Percentiles rank a stretch among this genome's conserved stretches.
Evolutionary conservation across 108 stramenopile species (phyloP).

Genomic region (Conticribra weissflogii): DNA sequence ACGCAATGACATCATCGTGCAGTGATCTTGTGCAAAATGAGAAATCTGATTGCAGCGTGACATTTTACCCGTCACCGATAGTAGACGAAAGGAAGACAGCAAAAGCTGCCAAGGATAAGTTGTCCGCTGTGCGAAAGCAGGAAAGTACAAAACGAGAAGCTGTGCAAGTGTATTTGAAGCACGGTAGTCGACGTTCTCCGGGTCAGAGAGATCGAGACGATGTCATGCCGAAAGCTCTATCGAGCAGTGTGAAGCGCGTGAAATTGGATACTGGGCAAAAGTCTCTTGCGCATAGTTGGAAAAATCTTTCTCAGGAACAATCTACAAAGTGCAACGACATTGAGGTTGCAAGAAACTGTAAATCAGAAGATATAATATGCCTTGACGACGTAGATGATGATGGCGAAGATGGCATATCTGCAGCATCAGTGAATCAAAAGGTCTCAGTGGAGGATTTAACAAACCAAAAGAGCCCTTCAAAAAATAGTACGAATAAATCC

Average conservation of each 20-base stretch:
- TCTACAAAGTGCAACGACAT: background rate
- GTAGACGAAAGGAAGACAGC: slow-evolving; percentile 64
- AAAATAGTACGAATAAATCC: background rate
- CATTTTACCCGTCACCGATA: slow-evolving; percentile 61
- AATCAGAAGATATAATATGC: too few relatives aligned
- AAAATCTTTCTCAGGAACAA: slow-evolving; percentile 16
- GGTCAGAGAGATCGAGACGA: slow-evolving; percentile 48
- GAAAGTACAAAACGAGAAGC: slow-evolving; percentile 54
- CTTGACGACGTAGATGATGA: too few relatives aligned
- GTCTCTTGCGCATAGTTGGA: slow-evolving; percentile 31
- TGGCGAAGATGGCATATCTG: too few relatives aligned
- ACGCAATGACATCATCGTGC: slow-evolving; percentile 16
- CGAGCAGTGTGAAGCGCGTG: slow-evolving; percentile 33
- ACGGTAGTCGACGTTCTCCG: slow-evolving; percentile 61
- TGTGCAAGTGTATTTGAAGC: slow-evolving; percentile 60
- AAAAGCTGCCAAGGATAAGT: slow-evolving; percentile 60
- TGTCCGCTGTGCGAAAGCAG: slow-evolving; percentile 60
- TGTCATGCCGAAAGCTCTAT: slow-evolving; percentile 47
- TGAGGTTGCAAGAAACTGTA: background rate
- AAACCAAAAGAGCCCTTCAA: too few relatives aligned
- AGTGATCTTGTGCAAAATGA: background rate
- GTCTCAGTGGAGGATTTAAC: too few relatives aligned
- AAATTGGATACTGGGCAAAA: slow-evolving; percentile 24
- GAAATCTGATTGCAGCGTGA: background rate
- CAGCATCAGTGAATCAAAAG: too few relatives aligned